Evolutionary conservation across 2,329 filamentous ascomycete genomes (phyloP).

Genomic region (Fusarium devonianum): DNA sequence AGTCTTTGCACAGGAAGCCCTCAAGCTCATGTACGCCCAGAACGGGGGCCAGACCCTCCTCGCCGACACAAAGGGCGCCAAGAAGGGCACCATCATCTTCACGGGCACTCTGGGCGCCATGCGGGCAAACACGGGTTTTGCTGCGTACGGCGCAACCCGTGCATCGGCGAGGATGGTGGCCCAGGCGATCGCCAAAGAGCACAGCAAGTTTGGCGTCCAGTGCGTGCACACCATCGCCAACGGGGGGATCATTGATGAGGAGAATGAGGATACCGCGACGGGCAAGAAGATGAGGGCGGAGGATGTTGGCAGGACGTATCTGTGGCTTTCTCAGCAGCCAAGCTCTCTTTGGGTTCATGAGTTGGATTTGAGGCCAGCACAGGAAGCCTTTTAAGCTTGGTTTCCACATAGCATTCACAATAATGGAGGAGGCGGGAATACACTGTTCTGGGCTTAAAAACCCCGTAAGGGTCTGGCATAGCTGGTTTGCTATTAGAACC

Average conservation of each 20-base stretch:
- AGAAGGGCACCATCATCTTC: constrained; percentile 66
- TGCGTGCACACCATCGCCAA: constrained; percentile 67
- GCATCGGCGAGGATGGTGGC: constrained; percentile 62
- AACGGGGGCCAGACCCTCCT: constrained; percentile 56
- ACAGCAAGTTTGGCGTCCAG: constrained; percentile 63
- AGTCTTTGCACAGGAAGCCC: constrained; percentile 60
- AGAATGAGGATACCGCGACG: constrained; percentile 54
- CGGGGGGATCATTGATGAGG: constrained; percentile 59
- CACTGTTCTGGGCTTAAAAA: too few species aligned
- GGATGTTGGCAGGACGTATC: constrained; percentile 63
- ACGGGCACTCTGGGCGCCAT: constrained; percentile 63
- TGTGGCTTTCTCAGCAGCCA: constrained; percentile 48
- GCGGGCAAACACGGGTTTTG: constrained; percentile 61
- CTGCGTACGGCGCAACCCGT: constrained; percentile 61
- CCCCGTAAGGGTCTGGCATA: too few species aligned
- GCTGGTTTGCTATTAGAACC: too few species aligned
- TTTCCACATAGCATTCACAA: too few species aligned
- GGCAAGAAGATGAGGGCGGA: constrained; percentile 66
- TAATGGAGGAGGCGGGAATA: too few species aligned
- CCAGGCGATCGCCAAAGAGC: constrained; percentile 63
- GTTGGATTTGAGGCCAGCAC: constrained; percentile 31
- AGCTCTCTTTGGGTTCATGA: constrained; percentile 32
- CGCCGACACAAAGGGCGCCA: constrained; percentile 52
- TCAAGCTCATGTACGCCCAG: constrained; percentile 60
- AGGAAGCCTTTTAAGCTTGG: constrained; percentile 22